Conservation (phyloP, 805 yeast species). For the Kodamaea laetipori region DNA sequence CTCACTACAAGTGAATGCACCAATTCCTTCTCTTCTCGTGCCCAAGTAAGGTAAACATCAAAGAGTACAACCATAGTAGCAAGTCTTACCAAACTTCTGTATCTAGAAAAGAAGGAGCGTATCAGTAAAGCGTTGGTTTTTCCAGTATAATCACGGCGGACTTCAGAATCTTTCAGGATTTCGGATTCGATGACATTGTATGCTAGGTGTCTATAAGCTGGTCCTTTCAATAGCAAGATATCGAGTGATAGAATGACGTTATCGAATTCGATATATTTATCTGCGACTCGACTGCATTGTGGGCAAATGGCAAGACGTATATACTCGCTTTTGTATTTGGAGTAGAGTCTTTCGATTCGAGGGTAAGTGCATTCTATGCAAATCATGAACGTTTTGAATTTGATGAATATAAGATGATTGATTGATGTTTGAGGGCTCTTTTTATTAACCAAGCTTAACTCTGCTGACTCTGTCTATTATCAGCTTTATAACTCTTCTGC, state of each 20-base stretch:
- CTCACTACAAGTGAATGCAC: conserved; percentile 28
- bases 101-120: conserved; percentile 16
- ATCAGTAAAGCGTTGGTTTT: background rate
- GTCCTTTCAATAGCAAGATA: conserved; percentile 78
- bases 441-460: background rate
- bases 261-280: conserved; percentile 90
- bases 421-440: background rate
- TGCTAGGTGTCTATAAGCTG: conserved; percentile 84
- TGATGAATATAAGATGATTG: background rate
- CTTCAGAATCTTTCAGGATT: conserved; percentile 13
- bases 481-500: no score
- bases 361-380: conserved; percentile 81
- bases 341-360: conserved; percentile 65
- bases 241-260: conserved; percentile 82
- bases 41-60: conserved; percentile 92
- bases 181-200: conserved; percentile 58
- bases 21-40: conserved; percentile 70
- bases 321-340: conserved; percentile 72
- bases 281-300: conserved; percentile 73
- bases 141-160: background rate
- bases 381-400: conserved; percentile 53
- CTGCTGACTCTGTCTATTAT: no score
- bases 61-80: conserved; percentile 68
- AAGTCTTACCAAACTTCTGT: conserved; percentile 41
- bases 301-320: conserved; percentile 79